phyloP scores from a whole-genome alignment of 164 flowering plant genomes.

The Vitis amurensis region DNA sequence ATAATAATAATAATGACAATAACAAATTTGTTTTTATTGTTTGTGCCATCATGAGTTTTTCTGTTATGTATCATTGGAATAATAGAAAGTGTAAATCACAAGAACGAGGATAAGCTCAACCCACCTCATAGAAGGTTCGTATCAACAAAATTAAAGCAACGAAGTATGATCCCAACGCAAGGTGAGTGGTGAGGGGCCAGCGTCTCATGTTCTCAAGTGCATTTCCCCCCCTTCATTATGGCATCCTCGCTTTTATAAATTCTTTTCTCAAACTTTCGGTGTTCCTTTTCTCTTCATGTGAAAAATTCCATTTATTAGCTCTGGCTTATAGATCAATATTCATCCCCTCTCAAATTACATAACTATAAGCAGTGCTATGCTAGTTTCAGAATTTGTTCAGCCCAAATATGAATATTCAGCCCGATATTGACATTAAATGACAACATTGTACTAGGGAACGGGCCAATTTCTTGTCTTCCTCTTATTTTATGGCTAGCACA shows the following conservation, averaged over 20 bases:
- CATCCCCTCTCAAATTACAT: neutral
- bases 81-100: no score
- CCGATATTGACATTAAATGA: no score
- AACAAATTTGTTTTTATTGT: no score
- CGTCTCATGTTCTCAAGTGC: slow-evolving; percentile 23
- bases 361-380: neutral
- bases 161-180: slow-evolving; percentile 15
- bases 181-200: slow-evolving; percentile 17
- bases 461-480: no score
- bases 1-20: no score
- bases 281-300: neutral
- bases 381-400: no score
- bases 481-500: no score
- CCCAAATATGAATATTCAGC: no score
- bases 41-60: no score
- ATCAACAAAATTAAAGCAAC: neutral
- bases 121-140: no score
- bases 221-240: slow-evolving; percentile 21
- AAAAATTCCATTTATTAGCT: neutral
- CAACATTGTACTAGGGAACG: neutral
- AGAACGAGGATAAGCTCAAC: no score
- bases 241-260: slow-evolving; percentile 12
- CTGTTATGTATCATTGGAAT: no score
- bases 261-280: slow-evolving; percentile 18
- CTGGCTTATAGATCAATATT: neutral